Evolutionary conservation across 495 filamentous ascomycete species (phyloP), one percentile per base, ranked within the genome.

Genomic region (Aeminium ludgeri): DNA sequence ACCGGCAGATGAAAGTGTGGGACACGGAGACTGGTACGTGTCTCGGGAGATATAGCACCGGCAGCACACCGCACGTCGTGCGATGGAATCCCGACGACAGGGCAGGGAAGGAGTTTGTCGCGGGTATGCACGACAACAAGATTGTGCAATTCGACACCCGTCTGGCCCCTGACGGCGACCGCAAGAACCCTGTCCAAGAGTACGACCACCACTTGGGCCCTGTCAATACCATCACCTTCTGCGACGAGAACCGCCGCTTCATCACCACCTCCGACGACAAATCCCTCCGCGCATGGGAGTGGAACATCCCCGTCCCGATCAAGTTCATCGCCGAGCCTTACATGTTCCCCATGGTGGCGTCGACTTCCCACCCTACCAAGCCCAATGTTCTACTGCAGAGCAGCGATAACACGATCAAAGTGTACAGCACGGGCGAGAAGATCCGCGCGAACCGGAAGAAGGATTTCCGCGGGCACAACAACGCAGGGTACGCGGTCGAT

Each of bases 361-460:
- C 83, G 1, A 65, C 83, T 0, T 58, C 78, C 15, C 89, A 97
- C 51, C 89, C 89, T 1, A 81, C 74, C 34, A 82, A 85, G 31
- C 93, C 93, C 60, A 87, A 85, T 59, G 81, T 94, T 18, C 80
- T 84, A 13, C 91, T 89, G 67, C 89, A 97, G 58, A 78, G 70
- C 43, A 74, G 74, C 41, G 91, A 96, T 63, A 96, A 96, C 65
- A 85, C 92, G 54, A 92, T 97, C 52, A 78, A 92, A 30, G 89
- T 95, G 27, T 96, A 95, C 66, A 84, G 82, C 20, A 73, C 82
- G 30, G 80, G 74, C 20, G 91, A 96, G 61, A 86, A 89, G 55
- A 96, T 97, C 69, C 76, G 86, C 0, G 87, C 93, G 59, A 94
- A 97, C 62, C 69, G 86, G 25, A 97, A 95, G 67, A 97, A 97